phyloP scores from a whole-genome alignment of 2,329 filamentous ascomycete genomes.

The Nannizziopsis barbatae region DNA sequence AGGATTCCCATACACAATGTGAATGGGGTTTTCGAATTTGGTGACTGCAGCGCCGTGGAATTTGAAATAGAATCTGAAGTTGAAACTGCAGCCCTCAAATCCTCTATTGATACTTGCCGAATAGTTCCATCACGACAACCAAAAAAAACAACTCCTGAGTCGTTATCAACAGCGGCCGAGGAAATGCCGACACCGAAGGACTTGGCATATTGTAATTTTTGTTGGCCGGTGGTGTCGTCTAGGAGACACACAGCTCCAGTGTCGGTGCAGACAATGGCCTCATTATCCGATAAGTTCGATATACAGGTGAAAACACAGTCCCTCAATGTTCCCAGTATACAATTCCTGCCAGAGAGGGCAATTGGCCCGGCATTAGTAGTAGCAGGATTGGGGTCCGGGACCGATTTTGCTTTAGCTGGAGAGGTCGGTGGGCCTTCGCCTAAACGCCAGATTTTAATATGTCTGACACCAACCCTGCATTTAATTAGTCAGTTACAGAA shows the following conservation, averaged over 20 bases:
- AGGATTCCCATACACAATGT: conserved; percentile 61
- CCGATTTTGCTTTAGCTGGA: conserved; percentile 52
- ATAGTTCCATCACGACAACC: conserved; percentile 54
- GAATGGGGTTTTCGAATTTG: conserved; percentile 25
- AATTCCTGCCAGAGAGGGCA: conserved; percentile 75
- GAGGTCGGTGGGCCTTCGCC: conserved; percentile 54
- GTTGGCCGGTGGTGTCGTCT: conserved; percentile 61
- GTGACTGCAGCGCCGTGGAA: conserved; percentile 17
- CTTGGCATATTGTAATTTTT: conserved; percentile 57
- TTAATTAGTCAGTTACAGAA: neutral
- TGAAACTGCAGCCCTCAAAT: conserved; percentile 26
- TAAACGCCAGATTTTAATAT: conserved; percentile 86
- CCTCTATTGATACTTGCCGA: conserved; percentile 36
- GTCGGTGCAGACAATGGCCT: conserved; percentile 76
- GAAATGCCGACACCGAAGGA: conserved; percentile 57
- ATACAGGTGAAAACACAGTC: conserved; percentile 78
- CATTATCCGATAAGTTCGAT: conserved; percentile 57
- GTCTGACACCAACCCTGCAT: conserved; percentile 60
- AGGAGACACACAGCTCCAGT: conserved; percentile 80
- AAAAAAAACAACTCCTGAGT: conserved; percentile 51
- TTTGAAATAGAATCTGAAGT: conserved; percentile 17
- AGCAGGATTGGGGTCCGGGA: conserved; percentile 26
- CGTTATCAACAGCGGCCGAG: conserved; percentile 51
- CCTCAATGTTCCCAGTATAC: conserved; percentile 66
- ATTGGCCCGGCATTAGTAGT: conserved; percentile 44